These are phyloP conservation scores for Zea mays DNA, from an alignment of 176 grass and related monocot species.

Conservation along the genomic window Zm-B73-REFERENCE-NAM-5.0 NC_050097.1:11885001-11885500, in stretches of 20 bases:
- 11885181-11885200: too few species aligned
- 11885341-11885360: not conserved
- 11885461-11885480: constrained; percentile 73
- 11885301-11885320: not conserved
- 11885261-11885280: too few species aligned
- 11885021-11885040: constrained; percentile 73
- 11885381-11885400: not conserved
- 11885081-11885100: not conserved
- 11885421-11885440: constrained; percentile 77
- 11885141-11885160: not conserved
- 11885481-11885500: constrained; percentile 57
- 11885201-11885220: too few species aligned
- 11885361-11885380: not conserved
- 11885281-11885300: not conserved
- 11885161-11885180: not conserved
- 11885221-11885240: too few species aligned
- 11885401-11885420: constrained; percentile 31
- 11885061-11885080: constrained; percentile 62
- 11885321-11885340: not conserved
- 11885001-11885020: constrained; percentile 68
- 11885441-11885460: constrained; percentile 68
- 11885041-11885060: constrained; percentile 79
- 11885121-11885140: not conserved
- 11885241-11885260: too few species aligned
- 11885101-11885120: not conserved